These are phyloP conservation scores for Phytophthora pluvialis DNA, from an alignment of 352 stramenopile species.

Conservation along the genomic window DNA sequence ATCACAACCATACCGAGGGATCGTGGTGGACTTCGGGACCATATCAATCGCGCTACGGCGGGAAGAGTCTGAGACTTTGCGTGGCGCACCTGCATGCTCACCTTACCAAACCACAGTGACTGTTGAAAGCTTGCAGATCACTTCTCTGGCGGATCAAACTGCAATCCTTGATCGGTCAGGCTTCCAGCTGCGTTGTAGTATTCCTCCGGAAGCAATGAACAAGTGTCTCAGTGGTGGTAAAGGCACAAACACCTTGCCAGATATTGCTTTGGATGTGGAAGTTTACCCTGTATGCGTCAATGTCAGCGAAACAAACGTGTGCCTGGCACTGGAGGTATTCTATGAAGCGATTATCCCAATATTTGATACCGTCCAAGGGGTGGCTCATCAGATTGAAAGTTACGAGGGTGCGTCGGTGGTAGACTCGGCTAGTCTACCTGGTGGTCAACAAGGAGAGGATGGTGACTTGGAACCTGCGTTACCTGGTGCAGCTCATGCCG, in stretches of 20 bases:
- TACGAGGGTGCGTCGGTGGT: constrained; percentile 19
- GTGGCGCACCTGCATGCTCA: neutral
- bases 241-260: neutral
- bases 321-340: constrained; percentile 43
- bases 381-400: constrained; percentile 32
- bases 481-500: constrained; percentile 3
- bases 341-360: constrained; percentile 44
- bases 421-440: constrained; percentile 21
- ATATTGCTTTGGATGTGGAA: constrained; percentile 35
- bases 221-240: neutral
- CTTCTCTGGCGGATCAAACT: constrained; percentile 38
- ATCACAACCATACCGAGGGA: constrained; percentile 40
- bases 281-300: constrained; percentile 51
- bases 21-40: constrained; percentile 61
- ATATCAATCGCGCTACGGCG: constrained; percentile 39
- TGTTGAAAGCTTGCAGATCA: constrained; percentile 40
- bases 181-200: constrained; percentile 39
- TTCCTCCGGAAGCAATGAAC: constrained; percentile 13
- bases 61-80: constrained; percentile 17
- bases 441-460: constrained; percentile 4
- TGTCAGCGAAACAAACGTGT: constrained; percentile 52
- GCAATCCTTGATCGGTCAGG: constrained; percentile 44
- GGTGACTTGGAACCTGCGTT: neutral
- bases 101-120: constrained; percentile 24
- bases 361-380: constrained; percentile 29